A percentile compares a stretch with the other conserved stretches of the same genome.
phyloP scores from a whole-genome alignment of 2,329 filamentous ascomycete genomes.

The Botrytis paeoniae region DNA sequence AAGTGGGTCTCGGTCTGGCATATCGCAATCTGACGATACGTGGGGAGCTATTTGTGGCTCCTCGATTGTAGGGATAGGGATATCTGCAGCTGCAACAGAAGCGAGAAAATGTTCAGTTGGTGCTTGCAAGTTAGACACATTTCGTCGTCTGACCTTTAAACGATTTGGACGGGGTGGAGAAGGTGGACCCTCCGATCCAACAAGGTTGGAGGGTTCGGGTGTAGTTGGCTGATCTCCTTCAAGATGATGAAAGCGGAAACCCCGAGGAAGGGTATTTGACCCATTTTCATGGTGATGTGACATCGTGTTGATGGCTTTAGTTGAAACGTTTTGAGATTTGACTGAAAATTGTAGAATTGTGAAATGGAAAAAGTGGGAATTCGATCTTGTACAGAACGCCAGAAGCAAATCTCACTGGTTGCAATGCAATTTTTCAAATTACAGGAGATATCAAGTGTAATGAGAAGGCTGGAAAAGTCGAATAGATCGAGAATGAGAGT shows the following conservation, averaged over 20 bases:
- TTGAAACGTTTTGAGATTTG: slow-evolving; percentile 26
- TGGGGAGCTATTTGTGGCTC: slow-evolving; percentile 44
- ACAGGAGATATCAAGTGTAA: slow-evolving; percentile 21
- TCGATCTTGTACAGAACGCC: slow-evolving; percentile 20
- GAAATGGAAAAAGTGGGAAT: background rate
- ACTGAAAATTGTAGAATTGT: background rate
- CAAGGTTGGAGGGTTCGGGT: slow-evolving; percentile 30
- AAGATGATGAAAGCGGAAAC: slow-evolving; percentile 34
- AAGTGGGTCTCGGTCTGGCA: slow-evolving; percentile 28
- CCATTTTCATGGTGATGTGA: slow-evolving; percentile 33
- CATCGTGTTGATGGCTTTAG: slow-evolving; percentile 25
- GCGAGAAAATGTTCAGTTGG: slow-evolving; percentile 66
- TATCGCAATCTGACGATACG: slow-evolving; percentile 30
- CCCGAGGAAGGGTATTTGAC: slow-evolving; percentile 35
- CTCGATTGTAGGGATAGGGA: slow-evolving; percentile 64
- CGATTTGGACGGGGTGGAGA: slow-evolving; percentile 35
- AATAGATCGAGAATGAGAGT: background rate
- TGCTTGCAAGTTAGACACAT: slow-evolving; percentile 42
- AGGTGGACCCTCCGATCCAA: slow-evolving; percentile 30
- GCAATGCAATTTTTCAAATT: slow-evolving; percentile 18
- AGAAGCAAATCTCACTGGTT: slow-evolving; percentile 15
- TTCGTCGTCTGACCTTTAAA: slow-evolving; percentile 35
- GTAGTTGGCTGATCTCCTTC: slow-evolving; percentile 32
- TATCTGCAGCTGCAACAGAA: slow-evolving; percentile 62
- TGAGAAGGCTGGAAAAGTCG: background rate